These are phyloP conservation scores for Themeda triandra DNA, from an alignment of 176 grass and related monocot genomes.

Conservation along the genomic window DNA sequence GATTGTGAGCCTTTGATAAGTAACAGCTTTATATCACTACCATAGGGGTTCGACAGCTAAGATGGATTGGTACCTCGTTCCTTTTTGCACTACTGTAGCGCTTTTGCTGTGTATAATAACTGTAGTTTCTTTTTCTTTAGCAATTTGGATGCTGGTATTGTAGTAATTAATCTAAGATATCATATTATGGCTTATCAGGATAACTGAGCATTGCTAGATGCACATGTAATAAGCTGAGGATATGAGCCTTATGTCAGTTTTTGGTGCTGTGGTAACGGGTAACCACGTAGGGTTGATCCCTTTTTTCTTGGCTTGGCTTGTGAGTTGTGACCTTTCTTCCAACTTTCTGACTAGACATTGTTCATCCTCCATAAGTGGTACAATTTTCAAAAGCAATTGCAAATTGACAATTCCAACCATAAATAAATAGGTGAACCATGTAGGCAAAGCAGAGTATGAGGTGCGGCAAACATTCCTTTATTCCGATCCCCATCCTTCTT, in stretches of 20 bases:
- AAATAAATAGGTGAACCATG: conserved; percentile 7
- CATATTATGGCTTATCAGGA: background rate
- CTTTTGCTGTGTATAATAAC: background rate
- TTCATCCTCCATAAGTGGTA: background rate
- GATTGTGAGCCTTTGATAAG: conserved; percentile 22
- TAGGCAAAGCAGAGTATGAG: background rate
- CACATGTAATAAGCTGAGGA: background rate
- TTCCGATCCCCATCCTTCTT: background rate
- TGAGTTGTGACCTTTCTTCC: background rate
- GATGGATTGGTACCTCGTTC: background rate
- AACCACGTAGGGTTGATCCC: background rate
- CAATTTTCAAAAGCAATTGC: background rate
- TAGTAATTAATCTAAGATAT: background rate
- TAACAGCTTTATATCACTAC: conserved; percentile 31
- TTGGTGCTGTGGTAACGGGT: background rate
- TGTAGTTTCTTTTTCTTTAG: background rate
- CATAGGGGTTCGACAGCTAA: conserved; percentile 15
- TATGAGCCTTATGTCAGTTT: background rate
- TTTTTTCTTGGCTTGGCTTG: background rate
- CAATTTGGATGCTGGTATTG: conserved; percentile 1
- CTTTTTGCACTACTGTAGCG: background rate
- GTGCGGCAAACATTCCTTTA: conserved; percentile 12
- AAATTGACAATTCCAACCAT: background rate
- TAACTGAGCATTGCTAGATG: background rate
- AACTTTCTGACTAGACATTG: background rate